Evolutionary conservation across 768 basidiomycete genomes (phyloP).

Genomic region (Phaeolepiota aurea): DNA sequence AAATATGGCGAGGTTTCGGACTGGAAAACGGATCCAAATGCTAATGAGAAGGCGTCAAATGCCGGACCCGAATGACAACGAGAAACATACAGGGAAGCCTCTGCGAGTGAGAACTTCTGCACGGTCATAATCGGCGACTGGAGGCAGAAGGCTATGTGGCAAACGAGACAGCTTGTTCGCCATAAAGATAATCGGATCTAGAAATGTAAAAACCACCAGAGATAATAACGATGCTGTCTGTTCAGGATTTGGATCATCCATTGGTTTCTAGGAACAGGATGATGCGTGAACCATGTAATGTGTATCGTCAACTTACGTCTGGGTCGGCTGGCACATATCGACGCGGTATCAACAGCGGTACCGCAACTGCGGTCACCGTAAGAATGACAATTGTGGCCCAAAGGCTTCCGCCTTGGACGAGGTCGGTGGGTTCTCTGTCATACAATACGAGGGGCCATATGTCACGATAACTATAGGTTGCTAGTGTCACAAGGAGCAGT

Average conservation of each 20-base stretch:
- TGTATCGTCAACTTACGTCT: conserved; percentile 18
- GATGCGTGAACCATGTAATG: not conserved
- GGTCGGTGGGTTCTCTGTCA: conserved; percentile 33
- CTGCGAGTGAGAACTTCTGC: not conserved
- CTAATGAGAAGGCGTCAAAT: conserved; percentile 7
- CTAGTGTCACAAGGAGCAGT: conserved; percentile 21
- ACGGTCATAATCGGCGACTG: conserved; percentile 1
- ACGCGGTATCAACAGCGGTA: conserved; percentile 47
- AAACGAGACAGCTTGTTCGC: conserved; percentile 1
- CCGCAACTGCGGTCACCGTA: conserved; percentile 28
- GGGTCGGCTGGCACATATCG: conserved; percentile 46
- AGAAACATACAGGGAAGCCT: conserved; percentile 3
- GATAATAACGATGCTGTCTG: conserved; percentile 1
- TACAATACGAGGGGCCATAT: conserved; percentile 51
- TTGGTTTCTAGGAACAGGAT: conserved; percentile 19
- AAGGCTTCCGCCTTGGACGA: conserved; percentile 30
- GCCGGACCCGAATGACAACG: too few relatives aligned
- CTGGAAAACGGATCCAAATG: conserved; percentile 31
- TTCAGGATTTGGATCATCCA: conserved; percentile 10
- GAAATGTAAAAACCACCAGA: not conserved
- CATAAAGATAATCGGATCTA: conserved; percentile 2
- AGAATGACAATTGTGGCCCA: conserved; percentile 44
- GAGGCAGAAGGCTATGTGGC: conserved; percentile 1
- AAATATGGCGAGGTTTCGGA: conserved; percentile 32
- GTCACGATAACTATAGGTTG: conserved; percentile 45